phyloP scores from a whole-genome alignment of 805 yeast genomes.

The Saturnispora bothae region DNA sequence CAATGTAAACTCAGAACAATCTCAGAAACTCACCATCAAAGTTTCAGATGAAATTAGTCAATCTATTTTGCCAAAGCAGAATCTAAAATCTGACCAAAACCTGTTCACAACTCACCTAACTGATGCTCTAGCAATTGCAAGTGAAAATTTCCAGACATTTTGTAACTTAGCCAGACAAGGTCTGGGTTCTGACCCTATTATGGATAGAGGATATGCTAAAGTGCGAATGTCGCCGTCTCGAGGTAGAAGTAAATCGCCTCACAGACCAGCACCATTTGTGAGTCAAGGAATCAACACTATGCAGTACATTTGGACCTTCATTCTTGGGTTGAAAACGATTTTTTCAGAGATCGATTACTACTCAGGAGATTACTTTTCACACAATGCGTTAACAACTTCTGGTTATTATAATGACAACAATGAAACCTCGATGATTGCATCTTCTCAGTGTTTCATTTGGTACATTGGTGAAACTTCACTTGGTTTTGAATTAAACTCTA shows the following conservation, averaged over 20 bases:
- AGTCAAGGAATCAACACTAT: neutral
- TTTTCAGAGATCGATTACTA: conserved; percentile 34
- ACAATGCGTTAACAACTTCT: conserved; percentile 30
- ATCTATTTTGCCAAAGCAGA: neutral
- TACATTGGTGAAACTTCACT: conserved; percentile 43
- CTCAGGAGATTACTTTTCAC: conserved; percentile 30
- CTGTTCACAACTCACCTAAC: neutral
- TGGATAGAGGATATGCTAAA: neutral
- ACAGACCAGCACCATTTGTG: neutral
- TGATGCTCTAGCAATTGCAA: neutral
- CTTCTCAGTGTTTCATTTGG: conserved; percentile 32
- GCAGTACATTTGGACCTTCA: conserved; percentile 38
- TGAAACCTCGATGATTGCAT: conserved; percentile 17
- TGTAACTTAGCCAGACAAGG: conserved; percentile 6
- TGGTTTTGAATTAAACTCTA: conserved; percentile 39
- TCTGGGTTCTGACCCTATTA: neutral
- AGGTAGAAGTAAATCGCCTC: neutral
- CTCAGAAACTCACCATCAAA: neutral
- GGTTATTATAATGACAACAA: conserved; percentile 18
- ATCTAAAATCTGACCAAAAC: neutral
- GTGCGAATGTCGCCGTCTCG: neutral
- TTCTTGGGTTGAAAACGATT: conserved; percentile 43
- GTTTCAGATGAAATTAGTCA: neutral
- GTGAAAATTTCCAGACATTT: conserved; percentile 2
- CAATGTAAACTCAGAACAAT: neutral